Evolutionary conservation across 83 land plant species (phyloP).

Genomic region (Thuja plicata): DNA sequence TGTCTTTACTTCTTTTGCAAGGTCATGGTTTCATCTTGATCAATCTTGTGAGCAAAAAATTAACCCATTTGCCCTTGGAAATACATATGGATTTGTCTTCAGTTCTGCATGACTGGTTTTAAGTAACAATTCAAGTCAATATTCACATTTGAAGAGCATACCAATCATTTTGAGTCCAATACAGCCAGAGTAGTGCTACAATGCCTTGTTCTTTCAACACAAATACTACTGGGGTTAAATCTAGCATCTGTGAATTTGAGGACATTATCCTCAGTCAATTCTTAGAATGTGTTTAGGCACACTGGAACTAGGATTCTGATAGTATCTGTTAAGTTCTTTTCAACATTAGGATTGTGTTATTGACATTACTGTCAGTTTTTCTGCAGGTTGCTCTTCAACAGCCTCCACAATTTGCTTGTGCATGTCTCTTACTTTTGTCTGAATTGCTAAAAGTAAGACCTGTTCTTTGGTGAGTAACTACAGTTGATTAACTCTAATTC

Average conservation of each 20-base stretch:
- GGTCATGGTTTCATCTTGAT: not conserved
- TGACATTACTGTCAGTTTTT: not conserved
- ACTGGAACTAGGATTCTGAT: not conserved
- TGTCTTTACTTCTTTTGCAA: not conserved
- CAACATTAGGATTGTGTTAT: not conserved
- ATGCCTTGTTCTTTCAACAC: not conserved
- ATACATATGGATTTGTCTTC: not conserved
- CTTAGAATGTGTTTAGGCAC: not conserved
- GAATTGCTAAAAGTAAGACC: conserved; percentile 94
- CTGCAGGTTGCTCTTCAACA: conserved; percentile 91
- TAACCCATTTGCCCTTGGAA: not conserved
- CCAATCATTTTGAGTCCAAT: not conserved
- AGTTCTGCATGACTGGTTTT: not conserved
- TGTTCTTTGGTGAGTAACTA: conserved; percentile 71
- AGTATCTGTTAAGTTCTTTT: not conserved
- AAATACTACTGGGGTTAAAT: not conserved
- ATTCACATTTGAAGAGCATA: not conserved
- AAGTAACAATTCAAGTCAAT: not conserved
- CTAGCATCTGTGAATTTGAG: not conserved
- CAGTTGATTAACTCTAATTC: not conserved
- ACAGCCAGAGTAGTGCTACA: not conserved
- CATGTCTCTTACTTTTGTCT: conserved; percentile 86
- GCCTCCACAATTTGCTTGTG: conserved; percentile 96
- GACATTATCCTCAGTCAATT: not conserved
- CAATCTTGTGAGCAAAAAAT: not conserved